phyloP scores from a whole-genome alignment of 225 moss, liverwort and hornwort genomes.

The Straminergon stramineum region DNA sequence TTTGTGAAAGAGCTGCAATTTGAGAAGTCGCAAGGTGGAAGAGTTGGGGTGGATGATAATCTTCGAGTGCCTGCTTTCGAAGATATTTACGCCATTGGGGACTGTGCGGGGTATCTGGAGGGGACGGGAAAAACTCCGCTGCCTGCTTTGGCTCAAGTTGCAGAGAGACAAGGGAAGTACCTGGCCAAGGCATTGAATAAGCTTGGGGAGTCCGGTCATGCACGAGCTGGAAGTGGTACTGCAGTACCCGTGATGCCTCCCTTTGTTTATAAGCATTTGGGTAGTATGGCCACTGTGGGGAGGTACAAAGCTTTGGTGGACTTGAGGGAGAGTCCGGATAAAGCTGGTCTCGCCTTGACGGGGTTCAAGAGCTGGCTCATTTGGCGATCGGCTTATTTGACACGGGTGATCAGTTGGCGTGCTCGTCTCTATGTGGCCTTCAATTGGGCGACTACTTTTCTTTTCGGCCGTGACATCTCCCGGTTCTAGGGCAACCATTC shows the following conservation, averaged over 20 bases:
- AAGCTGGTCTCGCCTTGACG: constrained; percentile 45
- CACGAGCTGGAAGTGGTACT: constrained; percentile 2
- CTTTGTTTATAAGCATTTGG: constrained; percentile 79
- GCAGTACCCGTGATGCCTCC: background rate
- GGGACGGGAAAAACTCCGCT: constrained; percentile 64
- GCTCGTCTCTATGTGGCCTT: constrained; percentile 74
- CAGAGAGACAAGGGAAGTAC: constrained; percentile 81
- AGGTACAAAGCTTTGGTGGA: constrained; percentile 83
- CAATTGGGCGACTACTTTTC: constrained; percentile 71
- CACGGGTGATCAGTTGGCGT: constrained; percentile 78
- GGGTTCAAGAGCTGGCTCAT: constrained; percentile 80
- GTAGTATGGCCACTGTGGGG: constrained; percentile 88
- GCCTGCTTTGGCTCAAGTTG: constrained; percentile 91
- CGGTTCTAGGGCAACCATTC: constrained; percentile 29
- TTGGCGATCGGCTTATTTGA: constrained; percentile 89
- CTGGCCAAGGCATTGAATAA: constrained; percentile 55
- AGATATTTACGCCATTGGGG: constrained; percentile 75
- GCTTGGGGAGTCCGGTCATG: constrained; percentile 23
- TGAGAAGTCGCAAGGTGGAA: constrained; percentile 45
- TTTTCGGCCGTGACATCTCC: constrained; percentile 80
- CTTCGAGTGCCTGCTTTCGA: constrained; percentile 54
- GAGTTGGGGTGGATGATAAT: constrained; percentile 62
- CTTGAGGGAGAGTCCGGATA: constrained; percentile 49
- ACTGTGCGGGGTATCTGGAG: constrained; percentile 87
- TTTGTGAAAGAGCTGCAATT: constrained; percentile 58